Base-by-base conservation (phyloP, 2,329 filamentous ascomycete genomes). In the Microcera coccophila region DNA sequence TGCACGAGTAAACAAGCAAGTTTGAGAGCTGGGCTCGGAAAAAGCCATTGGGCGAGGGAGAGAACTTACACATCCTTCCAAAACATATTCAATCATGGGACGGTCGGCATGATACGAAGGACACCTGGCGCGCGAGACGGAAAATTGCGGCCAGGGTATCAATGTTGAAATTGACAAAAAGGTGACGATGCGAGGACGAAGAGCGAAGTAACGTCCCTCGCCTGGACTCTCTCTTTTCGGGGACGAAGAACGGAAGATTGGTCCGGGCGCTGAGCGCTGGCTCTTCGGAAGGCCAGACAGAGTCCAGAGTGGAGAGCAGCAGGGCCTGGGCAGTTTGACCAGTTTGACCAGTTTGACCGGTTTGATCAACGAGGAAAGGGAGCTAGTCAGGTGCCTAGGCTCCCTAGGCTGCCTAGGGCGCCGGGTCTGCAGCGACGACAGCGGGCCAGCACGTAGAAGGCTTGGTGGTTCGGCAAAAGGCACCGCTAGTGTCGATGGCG, bases 41-140 rank as follows among this genome's bases (percentile, higher is more conserved):
- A n/a, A 29, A 36, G 42, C 37, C 36, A 37, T 12, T 32, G 35
- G 37, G 46, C 42, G 31, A 40, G 35, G 24, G 28, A 26, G 39
- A 15, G 35, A 35, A 66, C 66, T 62, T 66, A 69, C 66, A 69
- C 66, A 69, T 69, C 63, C 62, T 69, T 62, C 57, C 63, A 63
- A 57, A 51, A 66, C 67, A 68, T 67, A 59, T 62, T 64, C 56
- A 59, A 57, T 55, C 59, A 63, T 55, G 49, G 55, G 52, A 52
- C 49, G 47, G 53, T 51, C 46, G 52, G 58, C 59, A 66, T 64
- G 56, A 54, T 64, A 64, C 57, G 53, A 44, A 57, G 54, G 53
- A 51, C 55, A 58, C 55, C 57, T 47, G 53, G 52, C 49, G 57
- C 52, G 56, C 59, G 55, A n/a, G n/a, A 57, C 48, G 45, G 52